Conservation (phyloP, 306 rosid genomes). For the Phaseolus lunatus region DNA sequence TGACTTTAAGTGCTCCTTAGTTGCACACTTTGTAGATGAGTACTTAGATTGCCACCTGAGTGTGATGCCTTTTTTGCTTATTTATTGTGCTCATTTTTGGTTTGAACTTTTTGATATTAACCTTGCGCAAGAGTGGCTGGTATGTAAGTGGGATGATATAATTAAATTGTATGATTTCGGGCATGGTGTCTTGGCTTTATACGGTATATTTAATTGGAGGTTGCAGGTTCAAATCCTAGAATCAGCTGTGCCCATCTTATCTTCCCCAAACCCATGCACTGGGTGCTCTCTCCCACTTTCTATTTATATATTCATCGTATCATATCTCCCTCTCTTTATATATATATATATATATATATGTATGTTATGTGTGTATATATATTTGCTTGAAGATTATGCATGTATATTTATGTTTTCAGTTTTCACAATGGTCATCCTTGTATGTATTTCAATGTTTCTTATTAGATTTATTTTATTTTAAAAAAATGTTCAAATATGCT, state of each 20-base stretch:
- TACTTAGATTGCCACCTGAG: slow-evolving; percentile 3
- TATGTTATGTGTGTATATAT: too few species aligned
- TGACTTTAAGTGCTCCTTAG: slow-evolving; percentile 9
- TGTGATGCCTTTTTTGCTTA: slow-evolving; percentile 13
- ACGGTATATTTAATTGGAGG: slow-evolving; percentile 25
- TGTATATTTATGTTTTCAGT: too few species aligned
- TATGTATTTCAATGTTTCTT: slow-evolving; percentile 30
- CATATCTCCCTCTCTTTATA: too few species aligned
- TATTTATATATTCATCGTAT: not conserved
- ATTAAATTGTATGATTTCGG: not conserved
- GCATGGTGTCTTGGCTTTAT: not conserved
- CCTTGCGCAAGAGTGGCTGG: slow-evolving; percentile 25
- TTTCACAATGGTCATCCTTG: not conserved
- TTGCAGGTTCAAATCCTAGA: not conserved
- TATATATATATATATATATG: too few species aligned
- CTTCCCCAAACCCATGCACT: not conserved
- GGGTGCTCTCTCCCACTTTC: not conserved
- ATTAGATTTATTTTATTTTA: not conserved
- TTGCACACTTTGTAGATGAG: not conserved
- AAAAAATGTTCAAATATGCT: not conserved
- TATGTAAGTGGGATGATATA: not conserved
- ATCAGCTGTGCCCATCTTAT: not conserved
- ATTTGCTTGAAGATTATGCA: too few species aligned
- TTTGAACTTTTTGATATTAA: slow-evolving; percentile 25
- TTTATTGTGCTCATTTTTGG: not conserved